Conservation (phyloP, 495 filamentous ascomycete species). For the Aspergillus leporis region DNA sequence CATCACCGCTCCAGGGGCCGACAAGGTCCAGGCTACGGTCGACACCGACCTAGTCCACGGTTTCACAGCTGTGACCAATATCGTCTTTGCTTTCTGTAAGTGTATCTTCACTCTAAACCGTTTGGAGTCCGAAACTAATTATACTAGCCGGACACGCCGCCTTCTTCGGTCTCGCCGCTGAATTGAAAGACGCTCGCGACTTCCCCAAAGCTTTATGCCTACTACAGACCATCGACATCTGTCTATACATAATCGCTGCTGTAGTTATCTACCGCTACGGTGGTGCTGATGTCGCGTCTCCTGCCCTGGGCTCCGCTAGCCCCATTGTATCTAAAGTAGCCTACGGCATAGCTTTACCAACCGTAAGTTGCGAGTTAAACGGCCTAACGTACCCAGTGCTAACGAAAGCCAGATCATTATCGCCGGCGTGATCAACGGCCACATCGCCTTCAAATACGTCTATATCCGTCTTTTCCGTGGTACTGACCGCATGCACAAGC, state of each 20-base stretch:
- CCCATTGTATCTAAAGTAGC: conserved; percentile 64
- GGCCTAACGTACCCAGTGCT: neutral
- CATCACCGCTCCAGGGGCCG: conserved; percentile 33
- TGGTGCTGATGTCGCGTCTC: conserved; percentile 64
- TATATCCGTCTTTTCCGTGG: conserved; percentile 61
- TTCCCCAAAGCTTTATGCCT: conserved; percentile 66
- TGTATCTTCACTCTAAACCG: neutral
- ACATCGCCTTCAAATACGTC: conserved; percentile 62
- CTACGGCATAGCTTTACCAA: conserved; percentile 78
- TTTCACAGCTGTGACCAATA: conserved; percentile 48
- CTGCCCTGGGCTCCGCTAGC: conserved; percentile 70
- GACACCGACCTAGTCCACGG: conserved; percentile 36
- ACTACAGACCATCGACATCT: conserved; percentile 63
- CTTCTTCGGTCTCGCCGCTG: conserved; percentile 75
- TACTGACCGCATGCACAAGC: conserved; percentile 62
- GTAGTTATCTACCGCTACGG: conserved; percentile 69
- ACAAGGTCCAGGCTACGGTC: conserved; percentile 27
- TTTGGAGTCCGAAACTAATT: neutral
- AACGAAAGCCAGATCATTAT: conserved; percentile 45
- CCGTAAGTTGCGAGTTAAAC: conserved; percentile 35
- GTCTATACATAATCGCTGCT: conserved; percentile 58
- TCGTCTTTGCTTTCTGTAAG: conserved; percentile 49
- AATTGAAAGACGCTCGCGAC: conserved; percentile 68
- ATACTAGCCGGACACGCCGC: conserved; percentile 61
- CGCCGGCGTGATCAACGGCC: conserved; percentile 69